phyloP scores from a whole-genome alignment of 805 yeast genomes.

The Wickerhamiella siamensis region DNA sequence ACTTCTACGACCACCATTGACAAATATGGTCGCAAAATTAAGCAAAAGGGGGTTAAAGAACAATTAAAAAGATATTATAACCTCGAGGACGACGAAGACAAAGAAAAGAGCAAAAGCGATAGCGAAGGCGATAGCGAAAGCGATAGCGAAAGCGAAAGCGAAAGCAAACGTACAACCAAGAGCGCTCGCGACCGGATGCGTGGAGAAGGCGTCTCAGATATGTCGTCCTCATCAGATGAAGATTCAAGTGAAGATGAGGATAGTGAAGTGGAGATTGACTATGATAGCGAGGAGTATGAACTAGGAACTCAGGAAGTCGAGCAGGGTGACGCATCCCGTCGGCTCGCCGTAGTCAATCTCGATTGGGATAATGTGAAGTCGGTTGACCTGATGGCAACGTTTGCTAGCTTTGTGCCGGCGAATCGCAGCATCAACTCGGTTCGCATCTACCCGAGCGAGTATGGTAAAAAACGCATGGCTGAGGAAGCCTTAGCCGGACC shows the following conservation, averaged over 20 bases:
- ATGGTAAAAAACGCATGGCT: slow-evolving; percentile 83
- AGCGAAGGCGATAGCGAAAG: slow-evolving; percentile 9
- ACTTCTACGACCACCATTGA: slow-evolving; percentile 50
- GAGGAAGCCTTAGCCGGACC: slow-evolving; percentile 88
- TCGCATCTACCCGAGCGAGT: slow-evolving; percentile 72
- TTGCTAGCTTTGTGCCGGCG: slow-evolving; percentile 67
- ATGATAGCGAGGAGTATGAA: slow-evolving; percentile 23
- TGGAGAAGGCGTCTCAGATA: slow-evolving; percentile 24
- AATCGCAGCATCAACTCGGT: slow-evolving; percentile 59
- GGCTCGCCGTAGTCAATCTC: slow-evolving; percentile 84
- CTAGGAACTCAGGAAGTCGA: slow-evolving; percentile 42
- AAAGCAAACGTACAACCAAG: slow-evolving; percentile 9
- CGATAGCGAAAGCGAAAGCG: slow-evolving; percentile 16
- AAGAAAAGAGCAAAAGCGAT: slow-evolving; percentile 13
- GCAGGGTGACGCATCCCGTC: slow-evolving; percentile 68
- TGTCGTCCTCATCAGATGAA: slow-evolving; percentile 11
- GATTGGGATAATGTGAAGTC: slow-evolving; percentile 96
- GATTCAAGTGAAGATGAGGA: slow-evolving; percentile 15
- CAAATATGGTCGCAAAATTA: slow-evolving; percentile 69
- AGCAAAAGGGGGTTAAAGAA: slow-evolving; percentile 30
- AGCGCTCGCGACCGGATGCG: slow-evolving; percentile 27
- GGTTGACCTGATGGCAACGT: slow-evolving; percentile 77
- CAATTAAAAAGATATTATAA: slow-evolving; percentile 58
- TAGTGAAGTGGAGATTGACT: slow-evolving; percentile 12
- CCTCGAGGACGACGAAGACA: slow-evolving; percentile 29